phyloP scores from a whole-genome alignment of 2,329 filamentous ascomycete species.

The Phaeosphaeriaceae sp. region DNA sequence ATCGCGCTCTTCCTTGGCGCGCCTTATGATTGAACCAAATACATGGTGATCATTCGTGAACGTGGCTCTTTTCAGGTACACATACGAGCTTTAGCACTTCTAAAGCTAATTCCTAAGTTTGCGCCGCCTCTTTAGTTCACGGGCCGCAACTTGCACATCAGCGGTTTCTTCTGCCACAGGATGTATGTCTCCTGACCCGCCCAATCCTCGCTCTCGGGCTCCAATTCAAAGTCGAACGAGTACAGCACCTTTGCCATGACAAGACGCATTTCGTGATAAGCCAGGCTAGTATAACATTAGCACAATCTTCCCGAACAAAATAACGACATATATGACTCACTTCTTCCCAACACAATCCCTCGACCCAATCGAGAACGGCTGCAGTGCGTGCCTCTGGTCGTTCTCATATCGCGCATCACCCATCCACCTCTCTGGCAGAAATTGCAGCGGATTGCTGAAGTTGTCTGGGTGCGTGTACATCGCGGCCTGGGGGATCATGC shows the following conservation, averaged over 20 bases:
- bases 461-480: conserved; percentile 32
- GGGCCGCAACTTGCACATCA: conserved; percentile 40
- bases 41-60: not conserved
- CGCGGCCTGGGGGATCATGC: conserved; percentile 25
- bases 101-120: not conserved
- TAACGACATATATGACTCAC: conserved; percentile 27
- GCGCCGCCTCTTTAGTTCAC: conserved; percentile 7
- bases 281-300: conserved; percentile 34
- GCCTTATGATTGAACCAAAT: not conserved
- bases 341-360: conserved; percentile 49
- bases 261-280: conserved; percentile 52
- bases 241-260: conserved; percentile 48
- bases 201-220: conserved; percentile 40
- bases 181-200: conserved; percentile 41
- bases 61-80: not conserved
- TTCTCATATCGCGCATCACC: conserved; percentile 27
- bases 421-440: conserved; percentile 53
- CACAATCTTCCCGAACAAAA: not conserved
- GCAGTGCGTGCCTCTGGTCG: conserved; percentile 45
- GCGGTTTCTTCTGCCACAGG: conserved; percentile 48
- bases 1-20: not conserved
- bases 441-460: conserved; percentile 46
- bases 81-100: not conserved
- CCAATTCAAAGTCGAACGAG: conserved; percentile 49
- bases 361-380: conserved; percentile 55